phyloP scores from a whole-genome alignment of 257 asterid genomes.

The Ilex aquifolium region DNA sequence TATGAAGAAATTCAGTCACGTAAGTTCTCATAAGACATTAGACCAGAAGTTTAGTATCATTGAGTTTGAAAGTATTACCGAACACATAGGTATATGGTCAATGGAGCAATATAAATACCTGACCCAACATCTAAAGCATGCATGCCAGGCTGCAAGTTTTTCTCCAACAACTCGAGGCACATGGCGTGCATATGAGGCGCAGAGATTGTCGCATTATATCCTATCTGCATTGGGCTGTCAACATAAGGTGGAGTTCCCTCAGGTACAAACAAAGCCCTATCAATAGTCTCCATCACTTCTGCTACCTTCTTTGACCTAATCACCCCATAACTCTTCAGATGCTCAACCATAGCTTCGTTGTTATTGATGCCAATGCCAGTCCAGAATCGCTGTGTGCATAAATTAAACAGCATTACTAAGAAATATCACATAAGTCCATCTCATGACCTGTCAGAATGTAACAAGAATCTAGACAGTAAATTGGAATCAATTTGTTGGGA shows the following conservation, averaged over 20 bases:
- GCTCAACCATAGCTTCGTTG: slow-evolving; percentile 59
- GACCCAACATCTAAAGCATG: slow-evolving; percentile 88
- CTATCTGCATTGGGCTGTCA: slow-evolving; percentile 80
- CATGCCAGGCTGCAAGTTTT: slow-evolving; percentile 90
- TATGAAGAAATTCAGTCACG: no score
- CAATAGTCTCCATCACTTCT: slow-evolving; percentile 76
- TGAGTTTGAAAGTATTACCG: no score
- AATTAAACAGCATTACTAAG: slow-evolving; percentile 34
- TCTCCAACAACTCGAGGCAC: slow-evolving; percentile 85
- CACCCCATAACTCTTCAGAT: slow-evolving; percentile 47
- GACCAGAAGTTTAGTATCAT: no score
- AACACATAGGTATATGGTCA: not conserved
- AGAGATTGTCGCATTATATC: slow-evolving; percentile 86
- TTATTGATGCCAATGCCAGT: slow-evolving; percentile 37
- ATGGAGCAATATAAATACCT: slow-evolving; percentile 39
- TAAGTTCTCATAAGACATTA: no score
- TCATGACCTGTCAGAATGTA: slow-evolving; percentile 32
- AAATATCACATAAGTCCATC: slow-evolving; percentile 26
- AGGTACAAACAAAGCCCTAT: slow-evolving; percentile 87
- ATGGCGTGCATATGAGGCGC: slow-evolving; percentile 98
- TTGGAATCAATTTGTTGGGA: not conserved
- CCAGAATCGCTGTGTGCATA: slow-evolving; percentile 53
- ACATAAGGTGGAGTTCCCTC: slow-evolving; percentile 66
- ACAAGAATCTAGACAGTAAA: slow-evolving; percentile 9
- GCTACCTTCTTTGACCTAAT: slow-evolving; percentile 54